Percentiles rank a stretch among this genome's conserved stretches.
Evolutionary conservation across 257 asterid genomes (phyloP).

Genomic region (Solanum pinnatisectum): DNA sequence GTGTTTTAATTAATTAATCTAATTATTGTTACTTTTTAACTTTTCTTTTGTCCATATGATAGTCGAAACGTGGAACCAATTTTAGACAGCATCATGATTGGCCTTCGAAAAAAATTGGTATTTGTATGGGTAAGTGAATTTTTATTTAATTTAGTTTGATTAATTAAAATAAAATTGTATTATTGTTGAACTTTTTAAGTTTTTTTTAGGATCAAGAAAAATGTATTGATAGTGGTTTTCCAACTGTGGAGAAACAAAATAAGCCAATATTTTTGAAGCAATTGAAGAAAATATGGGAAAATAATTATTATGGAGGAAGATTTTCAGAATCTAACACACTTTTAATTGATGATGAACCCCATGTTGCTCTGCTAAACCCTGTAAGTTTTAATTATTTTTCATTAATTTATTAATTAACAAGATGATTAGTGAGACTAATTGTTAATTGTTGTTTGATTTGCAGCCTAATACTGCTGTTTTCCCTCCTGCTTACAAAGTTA

Average conservation of each 20-base stretch:
- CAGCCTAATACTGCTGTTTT: slow-evolving; percentile 51
- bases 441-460: background rate
- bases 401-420: no score
- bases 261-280: slow-evolving; percentile 50
- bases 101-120: slow-evolving; percentile 22
- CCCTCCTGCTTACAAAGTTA: slow-evolving; percentile 25
- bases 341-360: slow-evolving; percentile 46
- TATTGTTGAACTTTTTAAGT: no score
- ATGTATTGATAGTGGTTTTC: slow-evolving; percentile 31
- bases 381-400: slow-evolving; percentile 3
- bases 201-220: slow-evolving; percentile 34
- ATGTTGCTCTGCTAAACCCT: slow-evolving; percentile 33
- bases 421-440: background rate
- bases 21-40: no score
- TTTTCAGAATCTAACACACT: slow-evolving; percentile 39
- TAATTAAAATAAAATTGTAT: background rate
- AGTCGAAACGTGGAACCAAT: slow-evolving; percentile 28
- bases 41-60: no score
- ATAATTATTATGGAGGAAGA: slow-evolving; percentile 6
- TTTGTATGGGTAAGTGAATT: slow-evolving; percentile 40
- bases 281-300: slow-evolving; percentile 31
- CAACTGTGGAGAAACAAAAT: background rate
- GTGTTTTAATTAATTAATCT: no score
- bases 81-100: slow-evolving; percentile 22
- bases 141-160: background rate